Conservation (phyloP, 805 yeast genomes). For the Cyberlindnera veronae region DNA sequence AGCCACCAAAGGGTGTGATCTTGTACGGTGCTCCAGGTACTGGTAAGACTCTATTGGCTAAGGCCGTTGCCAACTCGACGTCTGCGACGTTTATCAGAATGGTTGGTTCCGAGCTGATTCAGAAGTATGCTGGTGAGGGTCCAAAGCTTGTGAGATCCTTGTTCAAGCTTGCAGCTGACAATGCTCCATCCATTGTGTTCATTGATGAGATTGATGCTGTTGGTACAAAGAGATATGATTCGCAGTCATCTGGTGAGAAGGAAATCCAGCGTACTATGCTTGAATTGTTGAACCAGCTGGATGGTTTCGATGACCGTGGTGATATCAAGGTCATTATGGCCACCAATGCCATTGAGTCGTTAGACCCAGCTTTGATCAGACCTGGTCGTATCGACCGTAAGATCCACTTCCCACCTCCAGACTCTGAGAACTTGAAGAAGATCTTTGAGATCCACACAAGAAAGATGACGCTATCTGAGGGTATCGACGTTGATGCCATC, state of each 20-base stretch:
- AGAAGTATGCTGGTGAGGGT: conserved; percentile 96
- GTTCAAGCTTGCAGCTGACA: conserved; percentile 93
- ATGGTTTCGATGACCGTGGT: conserved; percentile 96
- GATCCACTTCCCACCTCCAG: conserved; percentile 94
- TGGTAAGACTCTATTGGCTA: conserved; percentile 91
- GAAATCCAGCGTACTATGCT: conserved; percentile 98
- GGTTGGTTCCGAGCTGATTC: conserved; percentile 96
- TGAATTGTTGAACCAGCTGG: conserved; percentile 91
- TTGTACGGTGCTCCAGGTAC: conserved; percentile 98
- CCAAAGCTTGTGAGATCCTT: conserved; percentile 92
- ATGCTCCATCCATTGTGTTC: conserved; percentile 97
- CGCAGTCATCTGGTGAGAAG: conserved; percentile 87
- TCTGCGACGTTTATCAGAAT: conserved; percentile 93
- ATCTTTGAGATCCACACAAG: conserved; percentile 89
- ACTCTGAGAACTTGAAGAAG: conserved; percentile 87
- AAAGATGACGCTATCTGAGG: conserved; percentile 86
- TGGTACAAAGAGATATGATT: conserved; percentile 96
- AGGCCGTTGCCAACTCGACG: conserved; percentile 98
- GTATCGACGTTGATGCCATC: conserved; percentile 84
- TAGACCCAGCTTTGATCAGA: conserved; percentile 94
- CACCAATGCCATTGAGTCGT: conserved; percentile 87
- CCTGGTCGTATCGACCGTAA: conserved; percentile 98
- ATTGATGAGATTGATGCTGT: conserved; percentile 99
- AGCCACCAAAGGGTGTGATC: conserved; percentile 97
- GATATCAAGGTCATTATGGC: conserved; percentile 99